phyloP scores from a whole-genome alignment of 495 filamentous ascomycete genomes.

The Tuber aestivum region DNA sequence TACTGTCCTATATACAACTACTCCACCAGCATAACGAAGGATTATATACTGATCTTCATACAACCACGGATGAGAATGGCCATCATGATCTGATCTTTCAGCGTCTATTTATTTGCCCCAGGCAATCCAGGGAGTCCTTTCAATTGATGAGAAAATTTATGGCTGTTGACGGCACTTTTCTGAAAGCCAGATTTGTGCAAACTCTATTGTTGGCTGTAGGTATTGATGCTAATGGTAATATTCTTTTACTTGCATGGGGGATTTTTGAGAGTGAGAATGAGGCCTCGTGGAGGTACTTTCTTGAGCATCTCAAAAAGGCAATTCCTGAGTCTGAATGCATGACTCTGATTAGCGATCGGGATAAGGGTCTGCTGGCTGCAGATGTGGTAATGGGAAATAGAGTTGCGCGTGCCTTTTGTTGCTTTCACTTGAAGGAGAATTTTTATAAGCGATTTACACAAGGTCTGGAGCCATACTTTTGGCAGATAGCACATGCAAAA shows the following conservation, averaged over 20 bases:
- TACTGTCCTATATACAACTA: conserved; percentile 18
- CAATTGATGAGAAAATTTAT: neutral
- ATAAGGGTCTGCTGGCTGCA: conserved; percentile 11
- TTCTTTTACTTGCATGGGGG: conserved; percentile 14
- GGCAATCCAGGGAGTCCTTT: neutral
- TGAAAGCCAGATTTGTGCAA: conserved; percentile 16
- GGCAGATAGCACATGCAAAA: conserved; percentile 6
- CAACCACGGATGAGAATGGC: neutral
- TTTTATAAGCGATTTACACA: neutral
- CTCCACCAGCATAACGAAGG: neutral
- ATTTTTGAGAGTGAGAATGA: conserved; percentile 25
- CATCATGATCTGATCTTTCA: neutral
- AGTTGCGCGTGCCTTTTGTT: neutral
- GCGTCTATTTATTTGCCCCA: neutral
- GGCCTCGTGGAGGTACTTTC: conserved; percentile 15
- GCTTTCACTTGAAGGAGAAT: conserved; percentile 9
- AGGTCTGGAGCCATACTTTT: conserved; percentile 6
- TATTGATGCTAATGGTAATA: conserved; percentile 22
- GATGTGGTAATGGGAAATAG: neutral
- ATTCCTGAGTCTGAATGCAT: neutral
- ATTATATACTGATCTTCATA: neutral
- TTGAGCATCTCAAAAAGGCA: neutral
- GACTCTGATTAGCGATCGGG: conserved; percentile 9
- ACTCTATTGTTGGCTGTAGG: conserved; percentile 16
- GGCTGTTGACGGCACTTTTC: conserved; percentile 10